These are phyloP conservation scores for Talaromyces thailandensis DNA, from an alignment of 495 filamentous ascomycete genomes.

Conservation along the genomic window DNA sequence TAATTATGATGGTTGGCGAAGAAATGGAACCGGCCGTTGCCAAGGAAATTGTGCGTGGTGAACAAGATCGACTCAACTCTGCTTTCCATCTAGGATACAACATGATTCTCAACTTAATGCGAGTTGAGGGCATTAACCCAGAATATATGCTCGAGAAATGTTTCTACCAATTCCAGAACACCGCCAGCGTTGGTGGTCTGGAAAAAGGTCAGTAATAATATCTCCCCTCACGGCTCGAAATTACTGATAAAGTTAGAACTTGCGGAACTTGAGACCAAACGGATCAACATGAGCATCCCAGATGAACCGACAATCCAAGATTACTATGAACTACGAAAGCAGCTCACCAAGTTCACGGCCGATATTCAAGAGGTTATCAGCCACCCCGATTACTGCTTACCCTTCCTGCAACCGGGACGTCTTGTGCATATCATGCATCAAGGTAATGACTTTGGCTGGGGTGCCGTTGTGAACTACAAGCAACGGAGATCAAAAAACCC, in stretches of 20 bases:
- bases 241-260: slow-evolving; percentile 47
- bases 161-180: slow-evolving; percentile 97
- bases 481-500: slow-evolving; percentile 50
- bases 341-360: slow-evolving; percentile 68
- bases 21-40: slow-evolving; percentile 92
- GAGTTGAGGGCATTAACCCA: slow-evolving; percentile 92
- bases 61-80: slow-evolving; percentile 94
- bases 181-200: slow-evolving; percentile 68
- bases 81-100: slow-evolving; percentile 99
- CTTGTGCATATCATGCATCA: slow-evolving; percentile 74
- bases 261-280: slow-evolving; percentile 60
- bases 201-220: slow-evolving; percentile 49
- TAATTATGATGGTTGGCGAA: slow-evolving; percentile 98
- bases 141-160: slow-evolving; percentile 95
- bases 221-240: background rate
- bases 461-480: slow-evolving; percentile 65
- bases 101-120: slow-evolving; percentile 93
- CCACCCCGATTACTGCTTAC: slow-evolving; percentile 73
- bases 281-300: slow-evolving; percentile 60
- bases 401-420: slow-evolving; percentile 74
- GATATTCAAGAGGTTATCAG: slow-evolving; percentile 85
- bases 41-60: slow-evolving; percentile 88
- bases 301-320: slow-evolving; percentile 86
- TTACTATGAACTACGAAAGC: slow-evolving; percentile 79
- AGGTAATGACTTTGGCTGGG: slow-evolving; percentile 86